Evolutionary conservation across 345 rosid species (phyloP).

Genomic region (Litchi chinensis): DNA sequence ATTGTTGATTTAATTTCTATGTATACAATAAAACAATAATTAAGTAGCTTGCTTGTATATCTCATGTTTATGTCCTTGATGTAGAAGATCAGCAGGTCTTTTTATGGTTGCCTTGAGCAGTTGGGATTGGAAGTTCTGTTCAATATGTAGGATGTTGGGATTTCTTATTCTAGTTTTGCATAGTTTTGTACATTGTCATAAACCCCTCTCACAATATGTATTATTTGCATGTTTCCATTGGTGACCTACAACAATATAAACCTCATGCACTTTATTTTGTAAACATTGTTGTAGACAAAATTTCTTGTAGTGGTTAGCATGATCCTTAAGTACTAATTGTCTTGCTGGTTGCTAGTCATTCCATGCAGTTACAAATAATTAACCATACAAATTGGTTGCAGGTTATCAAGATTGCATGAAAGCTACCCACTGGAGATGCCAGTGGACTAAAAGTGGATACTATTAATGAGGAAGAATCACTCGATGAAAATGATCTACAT

Average conservation of each 20-base stretch:
- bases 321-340: too few relatives aligned
- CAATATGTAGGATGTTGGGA: background rate
- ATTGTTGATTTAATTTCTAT: background rate
- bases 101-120: background rate
- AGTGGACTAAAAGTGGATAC: conserved; percentile 49
- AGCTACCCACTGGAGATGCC: conserved; percentile 89
- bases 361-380: conserved; percentile 5
- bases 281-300: too few relatives aligned
- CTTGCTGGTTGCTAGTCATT: too few relatives aligned
- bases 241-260: too few relatives aligned
- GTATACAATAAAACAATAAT: background rate
- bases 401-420: conserved; percentile 88
- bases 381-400: conserved; percentile 35
- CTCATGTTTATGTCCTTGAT: background rate
- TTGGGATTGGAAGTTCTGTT: background rate
- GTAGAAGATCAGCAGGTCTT: background rate
- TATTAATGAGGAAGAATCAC: conserved; percentile 47
- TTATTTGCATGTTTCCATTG: too few relatives aligned
- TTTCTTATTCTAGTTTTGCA: too few relatives aligned
- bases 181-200: too few relatives aligned
- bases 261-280: too few relatives aligned
- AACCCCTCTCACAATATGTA: too few relatives aligned
- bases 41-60: background rate
- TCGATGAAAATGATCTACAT: conserved; percentile 96
- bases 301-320: too few relatives aligned